Evolutionary conservation across 148 eudicot species (phyloP), one percentile per base, ranked within the genome.

Genomic region (Spergularia marina): DNA sequence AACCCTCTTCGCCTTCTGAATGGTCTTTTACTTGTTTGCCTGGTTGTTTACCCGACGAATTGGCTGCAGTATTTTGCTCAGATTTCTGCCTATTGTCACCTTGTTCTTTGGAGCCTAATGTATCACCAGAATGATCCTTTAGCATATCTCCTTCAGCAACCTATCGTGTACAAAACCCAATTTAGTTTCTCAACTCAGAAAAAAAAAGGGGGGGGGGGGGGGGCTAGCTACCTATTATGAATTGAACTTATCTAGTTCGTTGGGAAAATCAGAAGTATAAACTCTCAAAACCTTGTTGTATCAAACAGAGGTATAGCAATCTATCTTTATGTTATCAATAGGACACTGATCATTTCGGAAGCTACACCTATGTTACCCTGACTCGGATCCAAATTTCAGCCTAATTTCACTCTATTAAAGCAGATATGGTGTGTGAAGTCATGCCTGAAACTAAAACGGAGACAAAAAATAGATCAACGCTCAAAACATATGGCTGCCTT

Each of bases 1-100:
- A 53, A 55, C 80, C 85, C 3, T 89, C 98, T 53, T 84, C 93
- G 61, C 71, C 76, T 67, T 78, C 85, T 18, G 92, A 81, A 76
- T 72, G 61, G 17, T 88, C 94, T 78, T 87, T 90, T 54, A 77
- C 83, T 85, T 90, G 89, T 76, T 90, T 94, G 30, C 89, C 90
- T 0, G 65, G 69, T 87, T 87, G 86, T 83, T 87, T 88, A 68
- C 84, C 59, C 10, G 82, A 79, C 36, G 74, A 78, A 86, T 82
- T 85, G 20, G 71, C 52, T 21, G 67, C 66, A 16, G 47, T 18
- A 70, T 77, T 83, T 65, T 81, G 86, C 40, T 86, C 89, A 40
- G 53, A 69, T 83, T 86, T 89, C 71, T 75, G 85, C 73, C 81
- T 87, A 86, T 84, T 86, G 51, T 85, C 89, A 57, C 84, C 86